Evolutionary conservation across 345 rosid species (phyloP).

Genomic region (Viola odorata): DNA sequence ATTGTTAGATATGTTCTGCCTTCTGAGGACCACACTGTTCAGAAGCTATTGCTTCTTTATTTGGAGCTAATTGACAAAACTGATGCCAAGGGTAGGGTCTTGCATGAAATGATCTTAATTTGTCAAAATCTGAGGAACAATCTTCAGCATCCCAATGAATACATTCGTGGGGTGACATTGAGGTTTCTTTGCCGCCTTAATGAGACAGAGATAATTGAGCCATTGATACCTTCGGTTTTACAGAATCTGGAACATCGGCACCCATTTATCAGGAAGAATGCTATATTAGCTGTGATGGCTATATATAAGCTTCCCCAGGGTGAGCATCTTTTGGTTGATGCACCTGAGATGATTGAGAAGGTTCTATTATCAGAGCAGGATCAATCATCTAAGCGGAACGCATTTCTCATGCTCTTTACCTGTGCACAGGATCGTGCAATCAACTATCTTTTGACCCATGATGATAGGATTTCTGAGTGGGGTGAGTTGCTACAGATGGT

Average conservation of each 20-base stretch:
- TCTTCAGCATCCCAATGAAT: conserved; percentile 95
- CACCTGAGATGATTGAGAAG: conserved; percentile 74
- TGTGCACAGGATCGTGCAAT: conserved; percentile 66
- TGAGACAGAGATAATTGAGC: conserved; percentile 66
- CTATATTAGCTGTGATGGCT: conserved; percentile 63
- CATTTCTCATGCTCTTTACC: conserved; percentile 67
- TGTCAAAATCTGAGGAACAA: conserved; percentile 89
- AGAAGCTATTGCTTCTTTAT: conserved; percentile 76
- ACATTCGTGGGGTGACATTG: conserved; percentile 80
- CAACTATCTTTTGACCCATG: conserved; percentile 56
- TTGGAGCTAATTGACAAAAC: conserved; percentile 86
- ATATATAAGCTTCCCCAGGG: conserved; percentile 73
- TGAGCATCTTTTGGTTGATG: conserved; percentile 67
- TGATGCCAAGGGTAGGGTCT: conserved; percentile 63
- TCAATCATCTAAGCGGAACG: conserved; percentile 67
- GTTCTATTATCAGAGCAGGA: conserved; percentile 63
- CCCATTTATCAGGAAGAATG: conserved; percentile 66
- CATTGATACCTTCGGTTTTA: conserved; percentile 64
- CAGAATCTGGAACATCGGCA: conserved; percentile 69
- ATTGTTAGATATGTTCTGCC: conserved; percentile 90
- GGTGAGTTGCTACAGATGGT: conserved; percentile 71
- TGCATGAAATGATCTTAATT: conserved; percentile 91
- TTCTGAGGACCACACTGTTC: conserved; percentile 87
- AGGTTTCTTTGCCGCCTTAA: conserved; percentile 70
- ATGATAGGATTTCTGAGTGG: conserved; percentile 67